Evolutionary conservation across 1,284 basidiomycete species (phyloP), one percentile per base, ranked within the genome.

Genomic region (Flammula alnicola): DNA sequence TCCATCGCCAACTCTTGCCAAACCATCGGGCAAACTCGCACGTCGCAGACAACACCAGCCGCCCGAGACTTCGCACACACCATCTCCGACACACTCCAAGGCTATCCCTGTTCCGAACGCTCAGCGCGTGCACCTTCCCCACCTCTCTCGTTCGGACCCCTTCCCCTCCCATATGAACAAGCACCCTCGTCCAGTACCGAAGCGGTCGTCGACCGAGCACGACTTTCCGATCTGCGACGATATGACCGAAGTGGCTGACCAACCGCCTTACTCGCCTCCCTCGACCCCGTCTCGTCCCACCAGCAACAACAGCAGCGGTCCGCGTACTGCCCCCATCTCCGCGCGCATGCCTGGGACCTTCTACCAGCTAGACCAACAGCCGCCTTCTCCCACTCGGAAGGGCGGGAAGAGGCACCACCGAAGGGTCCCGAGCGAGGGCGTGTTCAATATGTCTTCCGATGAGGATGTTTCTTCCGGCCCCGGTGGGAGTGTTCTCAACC

Each of bases 191-290:
- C 55, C 67, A n/a, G 44, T 59, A 27, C 60, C 65, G 37, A 65
- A 65, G 47, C 68, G 64, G 49, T 58, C 62, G 33, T 69, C 60
- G n/a, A 59, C 62, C 1, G 59, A 60, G 19, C 54, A 60, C 32
- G 67, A 69, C 29, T 87, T 87, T 65, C 86, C 83, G 1, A 68
- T 88, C 37, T 88, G 86, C 57, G 86, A 88, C 53, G 86, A 88
- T 60, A 76, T 77, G 48, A 81, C 76, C 22, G 83, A 86, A 37
- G 70, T 60, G 12, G 68, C 66, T 36, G 64, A 61, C 43, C 67
- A 64, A 31, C 72, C 69, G 31, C 47, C 70, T 58, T 61, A 76
- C 2, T 66, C 68, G 14, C 78, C 78, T 0, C 78, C 78, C 63
- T 70, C 57, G 17, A 61, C 58, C 41, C 65, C 59, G 31, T 53